phyloP scores from a whole-genome alignment of 768 basidiomycete genomes.

The Leucosporidium creatinivorum region DNA sequence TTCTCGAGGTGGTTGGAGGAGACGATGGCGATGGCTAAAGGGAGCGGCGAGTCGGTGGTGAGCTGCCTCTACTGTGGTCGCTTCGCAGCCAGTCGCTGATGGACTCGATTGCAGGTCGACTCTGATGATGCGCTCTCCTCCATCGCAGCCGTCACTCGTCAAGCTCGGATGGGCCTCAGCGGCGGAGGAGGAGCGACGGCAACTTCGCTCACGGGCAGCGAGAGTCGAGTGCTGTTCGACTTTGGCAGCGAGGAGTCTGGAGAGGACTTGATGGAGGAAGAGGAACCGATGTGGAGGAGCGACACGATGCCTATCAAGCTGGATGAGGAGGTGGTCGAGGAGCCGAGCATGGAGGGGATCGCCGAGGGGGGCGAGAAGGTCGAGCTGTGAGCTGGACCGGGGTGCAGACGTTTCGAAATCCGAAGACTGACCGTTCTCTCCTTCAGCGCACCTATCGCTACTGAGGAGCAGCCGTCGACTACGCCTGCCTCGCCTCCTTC shows the following conservation, averaged over 20 bases:
- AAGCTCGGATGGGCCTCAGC: slow-evolving; percentile 7
- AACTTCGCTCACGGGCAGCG: background rate
- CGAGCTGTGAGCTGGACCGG: background rate
- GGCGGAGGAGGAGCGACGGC: background rate
- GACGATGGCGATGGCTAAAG: slow-evolving; percentile 4
- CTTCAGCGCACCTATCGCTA: too few species aligned
- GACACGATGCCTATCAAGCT: background rate
- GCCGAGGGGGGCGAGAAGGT: background rate
- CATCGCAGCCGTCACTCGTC: slow-evolving; percentile 14
- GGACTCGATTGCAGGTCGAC: slow-evolving; percentile 3
- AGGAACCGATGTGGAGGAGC: background rate
- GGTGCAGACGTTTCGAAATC: too few species aligned
- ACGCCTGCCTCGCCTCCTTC: background rate
- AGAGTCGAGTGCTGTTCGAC: background rate
- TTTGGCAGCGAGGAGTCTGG: background rate
- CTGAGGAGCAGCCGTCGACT: too few species aligned
- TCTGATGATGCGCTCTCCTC: slow-evolving; percentile 21
- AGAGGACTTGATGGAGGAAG: background rate
- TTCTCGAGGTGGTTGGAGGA: slow-evolving; percentile 22
- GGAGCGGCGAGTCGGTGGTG: slow-evolving; percentile 7
- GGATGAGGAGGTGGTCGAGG: background rate
- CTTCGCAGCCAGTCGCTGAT: background rate
- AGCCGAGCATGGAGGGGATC: background rate
- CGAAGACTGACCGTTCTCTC: background rate
- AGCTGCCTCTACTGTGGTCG: background rate